phyloP scores from a whole-genome alignment of 116 monocot genomes.

The Cymodocea nodosa region DNA sequence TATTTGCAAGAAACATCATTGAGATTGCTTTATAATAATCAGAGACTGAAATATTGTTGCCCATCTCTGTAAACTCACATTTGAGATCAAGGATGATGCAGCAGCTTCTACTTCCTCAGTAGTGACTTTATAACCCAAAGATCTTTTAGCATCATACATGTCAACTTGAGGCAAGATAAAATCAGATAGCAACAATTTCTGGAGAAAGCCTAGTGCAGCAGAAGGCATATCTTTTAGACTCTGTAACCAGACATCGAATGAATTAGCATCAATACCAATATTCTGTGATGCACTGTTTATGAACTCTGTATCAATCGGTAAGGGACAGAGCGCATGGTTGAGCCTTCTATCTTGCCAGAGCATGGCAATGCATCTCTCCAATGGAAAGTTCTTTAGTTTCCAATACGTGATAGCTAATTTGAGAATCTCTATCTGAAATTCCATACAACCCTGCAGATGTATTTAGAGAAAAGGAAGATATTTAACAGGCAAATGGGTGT shows the following conservation, averaged over 20 bases:
- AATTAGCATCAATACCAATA: conserved; percentile 10
- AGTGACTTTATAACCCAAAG: conserved; percentile 3
- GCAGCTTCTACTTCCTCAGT: conserved; percentile 8
- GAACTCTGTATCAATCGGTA: conserved; percentile 6
- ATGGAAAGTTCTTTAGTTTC: conserved; percentile 7
- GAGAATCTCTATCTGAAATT: conserved; percentile 9
- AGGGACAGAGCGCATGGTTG: conserved; percentile 15
- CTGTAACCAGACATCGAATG: conserved; percentile 11
- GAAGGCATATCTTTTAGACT: conserved; percentile 6
- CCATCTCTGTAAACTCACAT: conserved; percentile 6
- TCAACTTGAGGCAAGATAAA: conserved; percentile 2
- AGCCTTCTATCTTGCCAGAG: conserved; percentile 21
- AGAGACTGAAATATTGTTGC: neutral
- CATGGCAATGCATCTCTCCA: conserved; percentile 13
- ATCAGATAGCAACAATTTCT: conserved; percentile 13
- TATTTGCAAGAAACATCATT: neutral
- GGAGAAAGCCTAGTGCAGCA: conserved; percentile 11
- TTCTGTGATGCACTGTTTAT: conserved; percentile 2
- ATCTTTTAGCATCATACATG: neutral
- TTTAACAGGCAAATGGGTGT: neutral
- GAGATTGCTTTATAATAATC: neutral
- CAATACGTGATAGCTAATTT: conserved; percentile 6
- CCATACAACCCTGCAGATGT: conserved; percentile 13
- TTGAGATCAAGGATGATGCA: conserved; percentile 8
- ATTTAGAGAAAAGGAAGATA: neutral